Conservation (phyloP, 176 grass and related monocot species). For the Musa acuminata region DNA sequence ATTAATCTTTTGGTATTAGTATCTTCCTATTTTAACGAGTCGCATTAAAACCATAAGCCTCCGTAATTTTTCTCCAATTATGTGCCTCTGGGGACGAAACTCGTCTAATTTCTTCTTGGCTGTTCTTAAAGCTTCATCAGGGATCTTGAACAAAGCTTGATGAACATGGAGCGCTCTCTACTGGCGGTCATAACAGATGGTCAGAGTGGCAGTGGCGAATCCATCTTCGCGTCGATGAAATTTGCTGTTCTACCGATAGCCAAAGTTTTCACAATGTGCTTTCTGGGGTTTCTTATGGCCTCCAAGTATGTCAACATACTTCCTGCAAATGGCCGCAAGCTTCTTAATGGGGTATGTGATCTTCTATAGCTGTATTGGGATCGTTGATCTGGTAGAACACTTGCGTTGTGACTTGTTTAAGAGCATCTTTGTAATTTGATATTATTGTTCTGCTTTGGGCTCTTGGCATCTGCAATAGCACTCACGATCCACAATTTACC, state of each 20-base stretch:
- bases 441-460: no score
- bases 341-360: slow-evolving; percentile 85
- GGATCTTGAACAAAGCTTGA: background rate
- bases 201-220: slow-evolving; percentile 46
- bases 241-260: slow-evolving; percentile 87
- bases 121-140: background rate
- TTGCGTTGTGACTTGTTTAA: no score
- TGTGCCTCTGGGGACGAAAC: background rate
- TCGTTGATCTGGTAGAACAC: background rate
- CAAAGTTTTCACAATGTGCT: slow-evolving; percentile 97
- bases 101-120: background rate
- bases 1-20: background rate
- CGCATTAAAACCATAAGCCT: no score
- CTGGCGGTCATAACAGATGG: slow-evolving; percentile 35
- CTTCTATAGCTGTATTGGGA: slow-evolving; percentile 1
- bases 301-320: slow-evolving; percentile 92
- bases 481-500: no score
- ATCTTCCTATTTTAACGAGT: no score
- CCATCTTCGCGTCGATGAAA: slow-evolving; percentile 60
- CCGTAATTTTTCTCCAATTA: background rate
- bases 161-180: slow-evolving; percentile 51
- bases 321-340: slow-evolving; percentile 74
- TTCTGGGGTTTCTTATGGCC: slow-evolving; percentile 97
- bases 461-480: no score
- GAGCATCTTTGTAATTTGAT: no score